Base-by-base conservation (phyloP, 1,284 basidiomycete genomes). In the Trichosporon ovoides region DNA sequence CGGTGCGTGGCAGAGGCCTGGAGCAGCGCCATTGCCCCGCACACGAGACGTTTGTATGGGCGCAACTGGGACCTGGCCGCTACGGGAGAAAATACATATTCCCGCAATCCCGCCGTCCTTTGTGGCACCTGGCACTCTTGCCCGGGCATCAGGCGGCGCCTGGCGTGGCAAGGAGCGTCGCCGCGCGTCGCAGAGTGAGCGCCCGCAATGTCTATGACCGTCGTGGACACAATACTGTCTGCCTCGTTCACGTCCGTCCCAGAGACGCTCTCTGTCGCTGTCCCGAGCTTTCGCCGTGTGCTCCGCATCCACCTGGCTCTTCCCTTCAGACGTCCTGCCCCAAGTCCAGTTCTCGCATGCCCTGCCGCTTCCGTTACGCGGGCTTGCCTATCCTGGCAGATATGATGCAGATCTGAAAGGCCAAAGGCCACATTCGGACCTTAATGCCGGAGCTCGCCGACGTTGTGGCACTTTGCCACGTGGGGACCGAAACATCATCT, bases 41-140 rank as follows among this genome's bases (percentile, higher is more conserved):
- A 48, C 43, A 48, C 43, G 24, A 48, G 43, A 48, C 43, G 24
- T 16, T 31, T 48, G 43, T 48, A 48, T 48, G 43, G 43, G 24
- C 43, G 28, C 22, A 22, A 28, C n/a, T 9, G 24, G n/a, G 22
- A 22, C 14, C n/a, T 22, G 18, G 16, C 43, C 3, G 6, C 43
- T 18, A 48, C 43, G 43, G 43, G 28, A 48, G 22, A 48, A 48
- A 48, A 48, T 28, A 28, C 14, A 22, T 31, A 48, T 48, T 48
- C 43, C 43, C 43, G 43, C 43, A 31, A 31, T 48, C 13, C 43
- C 43, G 43, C 7, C 14, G 4, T 7, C 43, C 1, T 28, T 48
- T 48, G 43, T 48, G 43, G 43, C 43, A 48, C 43, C 13, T 48
- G 9, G 13, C 12, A 16, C 9, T 5, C 24, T 48, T 16, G 12